A percentile compares a stretch with the other conserved stretches of the same genome.
phyloP scores from a whole-genome alignment of 352 stramenopile genomes.

The Phytophthora niederhauseri region DNA sequence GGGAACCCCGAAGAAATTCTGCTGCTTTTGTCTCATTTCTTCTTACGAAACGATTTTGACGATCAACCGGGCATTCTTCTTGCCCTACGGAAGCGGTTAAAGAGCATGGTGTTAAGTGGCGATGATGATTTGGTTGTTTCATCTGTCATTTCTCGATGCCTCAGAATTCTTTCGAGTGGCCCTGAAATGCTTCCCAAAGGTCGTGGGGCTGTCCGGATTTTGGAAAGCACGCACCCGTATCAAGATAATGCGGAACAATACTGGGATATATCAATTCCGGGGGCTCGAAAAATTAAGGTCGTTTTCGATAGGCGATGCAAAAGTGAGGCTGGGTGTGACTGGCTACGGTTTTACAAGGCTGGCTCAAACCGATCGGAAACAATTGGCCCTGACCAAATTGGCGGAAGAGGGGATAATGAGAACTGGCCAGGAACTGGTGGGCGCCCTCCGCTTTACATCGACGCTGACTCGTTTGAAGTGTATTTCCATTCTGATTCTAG shows the following conservation, averaged over 20 bases:
- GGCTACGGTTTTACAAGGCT: conserved; percentile 73
- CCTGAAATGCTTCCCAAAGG: conserved; percentile 38
- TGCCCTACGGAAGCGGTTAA: conserved; percentile 34
- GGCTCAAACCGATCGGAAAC: conserved; percentile 48
- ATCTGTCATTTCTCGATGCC: conserved; percentile 40
- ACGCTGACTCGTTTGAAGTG: conserved; percentile 73
- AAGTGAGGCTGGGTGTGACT: conserved; percentile 72
- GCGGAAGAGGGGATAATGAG: conserved; percentile 62
- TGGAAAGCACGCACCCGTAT: conserved; percentile 84
- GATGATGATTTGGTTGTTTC: conserved; percentile 26
- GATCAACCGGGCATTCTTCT: conserved; percentile 27
- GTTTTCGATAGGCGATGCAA: conserved; percentile 76
- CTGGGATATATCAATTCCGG: conserved; percentile 71
- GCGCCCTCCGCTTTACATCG: conserved; percentile 70
- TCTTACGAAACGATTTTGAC: conserved; percentile 34
- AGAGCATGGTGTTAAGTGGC: conserved; percentile 24
- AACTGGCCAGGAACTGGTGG: conserved; percentile 84
- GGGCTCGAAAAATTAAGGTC: conserved; percentile 67
- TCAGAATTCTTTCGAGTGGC: conserved; percentile 37
- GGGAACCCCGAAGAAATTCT: conserved; percentile 47
- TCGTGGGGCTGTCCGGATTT: conserved; percentile 50
- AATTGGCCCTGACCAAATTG: conserved; percentile 64
- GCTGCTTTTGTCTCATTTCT: conserved; percentile 51
- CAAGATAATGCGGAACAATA: conserved; percentile 68
- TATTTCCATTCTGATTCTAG: conserved; percentile 85